phyloP scores from a whole-genome alignment of 164 flowering plant genomes.

The Pachysandra terminalis region DNA sequence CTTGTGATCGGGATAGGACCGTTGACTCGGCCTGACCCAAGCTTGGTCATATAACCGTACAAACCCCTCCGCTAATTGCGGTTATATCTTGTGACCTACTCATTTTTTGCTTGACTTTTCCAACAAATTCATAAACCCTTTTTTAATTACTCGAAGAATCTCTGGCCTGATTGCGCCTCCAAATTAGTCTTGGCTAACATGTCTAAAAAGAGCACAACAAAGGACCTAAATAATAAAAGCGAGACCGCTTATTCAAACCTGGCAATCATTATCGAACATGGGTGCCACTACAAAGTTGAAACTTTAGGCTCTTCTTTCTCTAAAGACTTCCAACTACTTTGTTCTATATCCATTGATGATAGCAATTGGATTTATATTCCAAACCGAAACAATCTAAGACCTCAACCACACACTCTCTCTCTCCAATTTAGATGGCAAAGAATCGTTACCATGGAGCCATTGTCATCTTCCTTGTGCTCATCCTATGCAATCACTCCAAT shows the following conservation, averaged over 20 bases:
- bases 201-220: neutral
- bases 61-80: too few species aligned
- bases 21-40: too few species aligned
- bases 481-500: conserved; percentile 8
- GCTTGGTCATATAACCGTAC: too few species aligned
- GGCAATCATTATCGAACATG: conserved; percentile 72
- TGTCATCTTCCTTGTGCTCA: conserved; percentile 19
- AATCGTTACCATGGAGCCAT: neutral
- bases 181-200: neutral
- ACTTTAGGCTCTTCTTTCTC: conserved; percentile 10
- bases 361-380: neutral
- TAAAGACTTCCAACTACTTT: conserved; percentile 11
- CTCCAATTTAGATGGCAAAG: neutral
- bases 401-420: too few species aligned
- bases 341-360: neutral
- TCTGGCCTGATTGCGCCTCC: neutral
- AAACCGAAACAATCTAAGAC: too few species aligned
- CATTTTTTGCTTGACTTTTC: too few species aligned
- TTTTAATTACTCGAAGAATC: neutral
- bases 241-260: neutral
- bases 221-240: neutral
- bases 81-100: too few species aligned
- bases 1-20: too few species aligned
- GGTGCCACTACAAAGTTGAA: conserved; percentile 41
- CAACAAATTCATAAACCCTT: too few species aligned